These are phyloP conservation scores for Murraya koenigii DNA, from an alignment of 345 rosid species.

Conservation along the genomic window DNA sequence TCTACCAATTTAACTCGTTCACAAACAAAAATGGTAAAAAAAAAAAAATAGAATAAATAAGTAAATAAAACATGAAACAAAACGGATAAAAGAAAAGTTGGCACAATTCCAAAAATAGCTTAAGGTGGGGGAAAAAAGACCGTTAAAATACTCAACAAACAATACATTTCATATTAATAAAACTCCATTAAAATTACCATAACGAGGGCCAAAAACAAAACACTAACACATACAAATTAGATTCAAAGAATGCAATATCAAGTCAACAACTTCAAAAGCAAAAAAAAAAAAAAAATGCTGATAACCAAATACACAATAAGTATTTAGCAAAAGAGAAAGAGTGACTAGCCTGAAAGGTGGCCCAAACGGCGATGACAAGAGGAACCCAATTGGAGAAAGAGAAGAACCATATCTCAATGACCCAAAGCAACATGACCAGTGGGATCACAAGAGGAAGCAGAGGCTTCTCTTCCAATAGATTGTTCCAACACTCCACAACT, in stretches of 20 bases:
- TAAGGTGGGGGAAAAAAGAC: background rate
- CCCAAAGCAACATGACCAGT: slow-evolving; percentile 64
- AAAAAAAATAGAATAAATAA: background rate
- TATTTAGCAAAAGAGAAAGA: background rate
- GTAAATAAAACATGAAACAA: background rate
- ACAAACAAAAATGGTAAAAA: background rate
- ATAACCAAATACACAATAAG: background rate
- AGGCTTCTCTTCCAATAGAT: slow-evolving; percentile 62
- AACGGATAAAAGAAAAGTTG: background rate
- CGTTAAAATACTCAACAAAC: background rate
- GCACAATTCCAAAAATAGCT: background rate
- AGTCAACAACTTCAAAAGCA: background rate
- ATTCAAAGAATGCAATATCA: background rate
- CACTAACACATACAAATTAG: background rate
- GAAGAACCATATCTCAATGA: slow-evolving; percentile 84
- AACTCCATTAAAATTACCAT: background rate
- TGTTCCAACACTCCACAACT: slow-evolving; percentile 47
- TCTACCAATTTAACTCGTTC: background rate
- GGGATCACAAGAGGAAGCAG: slow-evolving; percentile 57
- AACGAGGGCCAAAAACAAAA: background rate
- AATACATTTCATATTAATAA: background rate
- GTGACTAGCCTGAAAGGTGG: slow-evolving; percentile 66
- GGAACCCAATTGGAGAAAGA: slow-evolving; percentile 92
- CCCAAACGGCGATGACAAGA: slow-evolving; percentile 85
- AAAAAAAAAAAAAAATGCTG: background rate